These are phyloP conservation scores for Penicillium sp. DNA, from an alignment of 2,329 filamentous ascomycete species.

Conservation along the genomic window DNA sequence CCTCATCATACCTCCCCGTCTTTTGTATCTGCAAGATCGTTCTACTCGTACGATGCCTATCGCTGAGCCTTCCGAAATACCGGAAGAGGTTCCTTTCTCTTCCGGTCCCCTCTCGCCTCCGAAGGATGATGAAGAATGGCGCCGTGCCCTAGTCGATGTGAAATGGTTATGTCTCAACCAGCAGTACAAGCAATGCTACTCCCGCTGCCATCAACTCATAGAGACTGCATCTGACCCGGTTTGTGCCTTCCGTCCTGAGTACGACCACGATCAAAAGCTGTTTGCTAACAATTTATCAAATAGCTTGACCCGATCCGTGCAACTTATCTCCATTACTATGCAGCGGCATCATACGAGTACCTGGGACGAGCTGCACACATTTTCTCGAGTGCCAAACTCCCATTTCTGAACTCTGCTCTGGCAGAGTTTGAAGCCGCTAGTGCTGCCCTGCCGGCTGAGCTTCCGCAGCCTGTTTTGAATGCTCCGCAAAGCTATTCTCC, in stretches of 20 bases:
- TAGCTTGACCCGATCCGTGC: conserved; percentile 38
- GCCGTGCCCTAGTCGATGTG: conserved; percentile 31
- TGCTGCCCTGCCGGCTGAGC: conserved; percentile 24
- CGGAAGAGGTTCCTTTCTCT: conserved; percentile 13
- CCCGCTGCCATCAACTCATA: conserved; percentile 34
- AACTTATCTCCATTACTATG: conserved; percentile 50
- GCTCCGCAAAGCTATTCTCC: background rate
- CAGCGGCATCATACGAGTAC: conserved; percentile 48
- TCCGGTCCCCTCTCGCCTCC: conserved; percentile 20
- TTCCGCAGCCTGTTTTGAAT: conserved; percentile 5
- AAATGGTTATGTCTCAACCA: conserved; percentile 39
- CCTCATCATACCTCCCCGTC: too few relatives aligned
- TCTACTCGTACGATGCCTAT: background rate
- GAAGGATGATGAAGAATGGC: conserved; percentile 34
- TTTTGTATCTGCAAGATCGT: background rate
- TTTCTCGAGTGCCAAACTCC: conserved; percentile 46
- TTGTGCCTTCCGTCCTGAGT: conserved; percentile 5
- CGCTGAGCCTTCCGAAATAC: background rate
- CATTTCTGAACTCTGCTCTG: conserved; percentile 42
- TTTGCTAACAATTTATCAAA: conserved; percentile 3
- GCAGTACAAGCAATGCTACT: conserved; percentile 45
- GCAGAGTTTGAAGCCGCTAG: conserved; percentile 41
- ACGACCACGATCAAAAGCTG: background rate
- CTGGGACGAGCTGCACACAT: conserved; percentile 50
- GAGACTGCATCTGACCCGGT: conserved; percentile 28